Percentiles rank a stretch among this genome's conserved stretches.
These are phyloP conservation scores for Sonneratia alba DNA, from an alignment of 345 rosid species.

Conservation along the genomic window DNA sequence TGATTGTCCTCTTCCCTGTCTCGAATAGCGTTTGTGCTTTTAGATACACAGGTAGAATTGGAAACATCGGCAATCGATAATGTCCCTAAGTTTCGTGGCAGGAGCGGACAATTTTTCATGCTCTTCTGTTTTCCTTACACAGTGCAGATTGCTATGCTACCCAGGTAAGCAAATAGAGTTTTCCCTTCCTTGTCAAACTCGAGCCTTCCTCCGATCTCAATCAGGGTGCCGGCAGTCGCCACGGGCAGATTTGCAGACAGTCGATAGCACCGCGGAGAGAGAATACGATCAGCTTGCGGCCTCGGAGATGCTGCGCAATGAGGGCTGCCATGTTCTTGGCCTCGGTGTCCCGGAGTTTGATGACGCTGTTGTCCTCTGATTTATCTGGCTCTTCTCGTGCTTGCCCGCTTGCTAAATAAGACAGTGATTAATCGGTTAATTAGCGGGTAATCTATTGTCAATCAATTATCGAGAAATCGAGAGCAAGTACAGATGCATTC, in stretches of 20 bases:
- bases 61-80: too few relatives aligned
- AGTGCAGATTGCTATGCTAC: neutral
- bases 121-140: neutral
- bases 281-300: constrained; percentile 31
- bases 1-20: neutral
- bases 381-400: constrained; percentile 46
- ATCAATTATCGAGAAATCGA: neutral
- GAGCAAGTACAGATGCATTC: neutral
- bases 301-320: constrained; percentile 82
- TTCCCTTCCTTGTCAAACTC: neutral
- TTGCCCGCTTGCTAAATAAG: constrained; percentile 30
- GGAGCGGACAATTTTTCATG: too few relatives aligned
- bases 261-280: neutral
- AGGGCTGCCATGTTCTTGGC: constrained; percentile 86
- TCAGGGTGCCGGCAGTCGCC: neutral
- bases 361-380: constrained; percentile 16
- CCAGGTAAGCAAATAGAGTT: neutral
- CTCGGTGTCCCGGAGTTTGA: constrained; percentile 24
- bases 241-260: neutral
- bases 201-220: neutral
- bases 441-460: neutral
- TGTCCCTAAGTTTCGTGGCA: too few relatives aligned
- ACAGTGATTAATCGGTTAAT: neutral
- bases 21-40: too few relatives aligned
- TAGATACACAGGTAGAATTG: too few relatives aligned